Base-by-base conservation (phyloP, 768 basidiomycete genomes). In the Hysterangium stoloniferum region DNA sequence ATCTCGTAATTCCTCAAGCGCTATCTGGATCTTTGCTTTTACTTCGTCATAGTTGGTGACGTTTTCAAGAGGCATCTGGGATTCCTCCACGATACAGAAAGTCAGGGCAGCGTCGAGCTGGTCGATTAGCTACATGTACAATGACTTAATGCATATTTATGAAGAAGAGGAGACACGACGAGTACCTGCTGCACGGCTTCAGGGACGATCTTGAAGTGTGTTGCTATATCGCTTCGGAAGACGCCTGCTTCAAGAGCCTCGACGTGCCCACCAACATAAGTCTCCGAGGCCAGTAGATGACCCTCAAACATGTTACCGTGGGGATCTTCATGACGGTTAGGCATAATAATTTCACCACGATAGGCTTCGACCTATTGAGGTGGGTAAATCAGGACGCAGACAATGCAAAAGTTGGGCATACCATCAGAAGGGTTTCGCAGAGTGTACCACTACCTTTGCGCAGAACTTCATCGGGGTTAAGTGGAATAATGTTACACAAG, bases 161-260 rank as follows among this genome's bases (percentile, higher is more conserved):
- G 9, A 11, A 6, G 31, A n/a, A 44, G 7, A 28, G 35, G 48
- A 17, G 11, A 54, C 12, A 28, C 12, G 12, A 8, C n/a, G 33
- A 66, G 37, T 54, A 90, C 91, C 74, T 89, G 71, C 63, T 97
- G 83, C 17, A 84, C 82, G 2, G 94, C 95, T 1, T 70, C 69
- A 0, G 95, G 96, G 2, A 85, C 86, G 29, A 99, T 82, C 71
- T 91, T 96, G 76, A 99, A 99, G 55, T 98, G 86, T 1, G 89
- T 87, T 1, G 82, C 68, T 52, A 99, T 99, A 62, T 99, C 96
- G 58, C 89, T 94, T 20, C 96, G 78, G 67, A 99, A 99, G 4
- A 99, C 96, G 2, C 96, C 96, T 19, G 96, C 96, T 66, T 98
- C 96, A 15, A 99, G 70, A 4, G 96, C 96, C 68, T 99, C 96